phyloP scores from a whole-genome alignment of 441 rosid genomes.

The Capsella rubella region DNA sequence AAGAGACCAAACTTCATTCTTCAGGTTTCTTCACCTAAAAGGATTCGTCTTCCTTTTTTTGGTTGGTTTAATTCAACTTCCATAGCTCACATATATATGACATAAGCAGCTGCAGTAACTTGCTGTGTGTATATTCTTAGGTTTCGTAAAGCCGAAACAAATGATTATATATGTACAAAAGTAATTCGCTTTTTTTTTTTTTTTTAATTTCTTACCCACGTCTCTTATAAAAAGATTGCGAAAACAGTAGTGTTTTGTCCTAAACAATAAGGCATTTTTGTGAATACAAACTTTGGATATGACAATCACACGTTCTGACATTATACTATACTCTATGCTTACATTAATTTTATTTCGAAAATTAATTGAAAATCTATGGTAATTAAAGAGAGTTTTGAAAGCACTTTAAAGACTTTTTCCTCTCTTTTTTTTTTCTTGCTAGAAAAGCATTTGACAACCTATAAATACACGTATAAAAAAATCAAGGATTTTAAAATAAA shows the following conservation, averaged over 20 bases:
- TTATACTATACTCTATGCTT: slow-evolving; percentile 5
- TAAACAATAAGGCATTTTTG: background rate
- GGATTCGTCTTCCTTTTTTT: slow-evolving; percentile 30
- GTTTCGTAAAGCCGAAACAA: slow-evolving; percentile 19
- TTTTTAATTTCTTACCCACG: slow-evolving; percentile 11
- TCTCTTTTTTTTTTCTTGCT: background rate
- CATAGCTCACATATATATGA: slow-evolving; percentile 23
- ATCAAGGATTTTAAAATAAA: slow-evolving; percentile 7
- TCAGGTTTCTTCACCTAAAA: slow-evolving; percentile 45
- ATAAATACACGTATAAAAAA: background rate
- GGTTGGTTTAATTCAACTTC: slow-evolving; percentile 33
- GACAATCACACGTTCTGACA: slow-evolving; percentile 10
- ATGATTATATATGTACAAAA: slow-evolving; percentile 4
- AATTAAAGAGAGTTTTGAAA: slow-evolving; percentile 29
- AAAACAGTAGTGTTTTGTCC: slow-evolving; percentile 8
- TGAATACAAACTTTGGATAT: background rate
- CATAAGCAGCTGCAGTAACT: slow-evolving; percentile 27
- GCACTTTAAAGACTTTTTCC: slow-evolving; percentile 5
- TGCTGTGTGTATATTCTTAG: slow-evolving; percentile 24
- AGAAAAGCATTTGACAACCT: slow-evolving; percentile 40
- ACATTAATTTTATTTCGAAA: slow-evolving; percentile 15
- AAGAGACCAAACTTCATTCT: background rate
- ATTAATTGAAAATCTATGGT: background rate
- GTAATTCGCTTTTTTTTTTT: background rate
- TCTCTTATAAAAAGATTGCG: background rate